Percentiles rank a stretch among this genome's conserved stretches.
These are phyloP conservation scores for Verticillium dahliae DNA, from an alignment of 2,329 filamentous ascomycete species.

Conservation along the genomic window DNA sequence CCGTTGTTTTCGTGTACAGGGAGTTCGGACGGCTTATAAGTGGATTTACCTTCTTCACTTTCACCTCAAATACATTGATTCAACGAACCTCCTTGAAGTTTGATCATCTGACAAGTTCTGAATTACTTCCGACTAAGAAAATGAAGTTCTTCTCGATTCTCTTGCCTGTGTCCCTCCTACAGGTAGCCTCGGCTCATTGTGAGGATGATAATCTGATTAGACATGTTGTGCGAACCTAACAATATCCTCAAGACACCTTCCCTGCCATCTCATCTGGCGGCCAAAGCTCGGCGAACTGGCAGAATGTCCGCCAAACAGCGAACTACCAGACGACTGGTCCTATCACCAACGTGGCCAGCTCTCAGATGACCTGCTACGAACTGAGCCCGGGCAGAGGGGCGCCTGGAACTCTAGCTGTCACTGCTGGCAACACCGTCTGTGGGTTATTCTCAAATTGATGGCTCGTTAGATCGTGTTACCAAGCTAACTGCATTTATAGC, in stretches of 20 bases:
- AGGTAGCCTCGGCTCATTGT: conserved; percentile 29
- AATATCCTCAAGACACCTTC: conserved; percentile 27
- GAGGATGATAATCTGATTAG: conserved; percentile 7
- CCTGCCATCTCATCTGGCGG: conserved; percentile 28
- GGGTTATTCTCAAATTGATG: conserved; percentile 4
- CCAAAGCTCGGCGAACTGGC: conserved; percentile 32
- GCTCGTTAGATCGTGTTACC: neutral
- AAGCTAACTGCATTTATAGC: conserved; percentile 7
- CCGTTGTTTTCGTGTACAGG: no score
- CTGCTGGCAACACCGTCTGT: conserved; percentile 15
- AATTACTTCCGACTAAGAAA: no score
- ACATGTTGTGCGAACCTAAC: neutral
- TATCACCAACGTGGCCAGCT: conserved; percentile 38
- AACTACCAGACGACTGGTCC: conserved; percentile 44
- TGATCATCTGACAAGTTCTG: no score
- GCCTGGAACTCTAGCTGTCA: conserved; percentile 29
- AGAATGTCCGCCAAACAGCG: conserved; percentile 37
- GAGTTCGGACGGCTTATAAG: neutral
- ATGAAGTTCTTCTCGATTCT: conserved; percentile 13
- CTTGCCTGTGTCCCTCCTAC: conserved; percentile 16
- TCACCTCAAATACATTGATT: no score
- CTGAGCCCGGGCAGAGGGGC: conserved; percentile 32
- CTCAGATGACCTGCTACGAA: conserved; percentile 46
- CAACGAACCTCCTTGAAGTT: no score
- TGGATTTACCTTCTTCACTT: neutral